Evolutionary conservation across 2,329 filamentous ascomycete species (phyloP).

Genomic region (Apiospora koreana): DNA sequence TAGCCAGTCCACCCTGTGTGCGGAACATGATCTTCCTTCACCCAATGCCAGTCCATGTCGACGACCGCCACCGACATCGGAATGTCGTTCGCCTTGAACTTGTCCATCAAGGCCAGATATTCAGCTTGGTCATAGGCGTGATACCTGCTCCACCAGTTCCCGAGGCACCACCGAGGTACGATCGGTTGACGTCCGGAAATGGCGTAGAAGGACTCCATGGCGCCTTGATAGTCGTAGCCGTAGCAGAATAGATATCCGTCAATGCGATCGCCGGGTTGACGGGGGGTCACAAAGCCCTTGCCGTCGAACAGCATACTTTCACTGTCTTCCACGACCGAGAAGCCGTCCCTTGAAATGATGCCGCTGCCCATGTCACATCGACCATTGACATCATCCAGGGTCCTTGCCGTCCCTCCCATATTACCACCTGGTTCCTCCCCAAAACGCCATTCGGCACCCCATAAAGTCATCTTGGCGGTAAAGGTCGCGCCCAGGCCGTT

Average conservation of each 20-base stretch:
- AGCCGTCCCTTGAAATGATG: slow-evolving; percentile 51
- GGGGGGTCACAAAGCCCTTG: slow-evolving; percentile 52
- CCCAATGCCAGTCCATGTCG: slow-evolving; percentile 68
- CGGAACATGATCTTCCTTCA: slow-evolving; percentile 44
- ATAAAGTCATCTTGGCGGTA: slow-evolving; percentile 40
- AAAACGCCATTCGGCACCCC: slow-evolving; percentile 53
- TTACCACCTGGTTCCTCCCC: slow-evolving; percentile 27
- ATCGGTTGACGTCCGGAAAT: slow-evolving; percentile 59
- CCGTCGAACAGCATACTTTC: slow-evolving; percentile 57
- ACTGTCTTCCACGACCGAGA: slow-evolving; percentile 54
- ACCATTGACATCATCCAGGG: slow-evolving; percentile 55
- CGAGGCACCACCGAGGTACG: slow-evolving; percentile 58
- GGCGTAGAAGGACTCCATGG: slow-evolving; percentile 55
- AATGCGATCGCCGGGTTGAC: slow-evolving; percentile 46
- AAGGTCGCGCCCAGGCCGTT: slow-evolving; percentile 49
- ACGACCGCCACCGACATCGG: slow-evolving; percentile 61
- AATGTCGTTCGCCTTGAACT: slow-evolving; percentile 50
- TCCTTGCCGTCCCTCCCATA: slow-evolving; percentile 51
- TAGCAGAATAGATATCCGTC: slow-evolving; percentile 64
- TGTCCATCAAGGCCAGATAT: slow-evolving; percentile 59
- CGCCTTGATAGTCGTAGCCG: slow-evolving; percentile 55
- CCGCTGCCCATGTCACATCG: slow-evolving; percentile 50
- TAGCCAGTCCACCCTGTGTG: slow-evolving; percentile 61
- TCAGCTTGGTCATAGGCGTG: slow-evolving; percentile 56
- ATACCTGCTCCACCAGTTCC: slow-evolving; percentile 69